phyloP scores from a whole-genome alignment of 352 stramenopile genomes.

The Globisporangium alternatum region DNA sequence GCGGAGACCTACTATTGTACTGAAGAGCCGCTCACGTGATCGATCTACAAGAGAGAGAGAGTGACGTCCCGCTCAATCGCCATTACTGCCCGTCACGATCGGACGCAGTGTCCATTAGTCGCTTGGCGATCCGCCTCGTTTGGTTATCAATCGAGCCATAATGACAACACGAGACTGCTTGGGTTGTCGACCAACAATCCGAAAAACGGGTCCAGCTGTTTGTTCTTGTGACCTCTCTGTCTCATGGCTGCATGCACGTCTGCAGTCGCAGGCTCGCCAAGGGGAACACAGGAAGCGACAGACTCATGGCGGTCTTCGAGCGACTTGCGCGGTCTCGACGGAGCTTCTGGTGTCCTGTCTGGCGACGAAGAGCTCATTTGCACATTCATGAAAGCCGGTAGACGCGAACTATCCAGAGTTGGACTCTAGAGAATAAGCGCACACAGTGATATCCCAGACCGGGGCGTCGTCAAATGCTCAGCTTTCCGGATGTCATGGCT shows the following conservation, averaged over 20 bases:
- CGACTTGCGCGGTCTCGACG: too few species aligned
- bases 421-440: neutral
- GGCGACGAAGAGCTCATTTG: too few species aligned
- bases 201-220: neutral
- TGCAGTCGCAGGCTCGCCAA: neutral
- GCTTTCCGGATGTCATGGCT: conserved; percentile 10
- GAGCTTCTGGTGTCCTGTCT: too few species aligned
- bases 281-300: neutral
- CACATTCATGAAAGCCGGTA: too few species aligned
- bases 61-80: neutral
- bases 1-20: neutral
- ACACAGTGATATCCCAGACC: neutral
- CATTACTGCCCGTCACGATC: neutral
- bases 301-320: too few species aligned
- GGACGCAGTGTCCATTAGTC: neutral
- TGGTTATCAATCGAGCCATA: neutral
- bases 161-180: too few species aligned
- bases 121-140: neutral
- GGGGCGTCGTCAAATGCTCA: conserved; percentile 2
- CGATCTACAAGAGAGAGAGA: neutral
- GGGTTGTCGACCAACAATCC: too few species aligned
- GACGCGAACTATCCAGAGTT: conserved; percentile 10
- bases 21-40: neutral
- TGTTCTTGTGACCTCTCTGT: too few species aligned
- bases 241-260: too few species aligned